A percentile compares a stretch with the other conserved stretches of the same genome.
Conservation (phyloP, 1,284 basidiomycete genomes). For the Boletus semigastroideus region DNA sequence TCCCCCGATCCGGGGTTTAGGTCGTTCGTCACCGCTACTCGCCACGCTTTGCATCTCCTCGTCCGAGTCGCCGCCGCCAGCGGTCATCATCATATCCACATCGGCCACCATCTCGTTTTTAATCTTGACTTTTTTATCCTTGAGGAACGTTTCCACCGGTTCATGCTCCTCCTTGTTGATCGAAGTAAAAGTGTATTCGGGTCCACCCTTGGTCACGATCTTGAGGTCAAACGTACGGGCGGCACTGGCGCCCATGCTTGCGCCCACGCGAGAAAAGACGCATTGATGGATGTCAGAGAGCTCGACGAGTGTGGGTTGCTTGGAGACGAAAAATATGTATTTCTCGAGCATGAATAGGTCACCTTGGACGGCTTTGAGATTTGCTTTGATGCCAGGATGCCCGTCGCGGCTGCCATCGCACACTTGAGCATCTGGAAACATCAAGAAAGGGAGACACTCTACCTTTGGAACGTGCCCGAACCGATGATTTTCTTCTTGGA, state of each 20-base stretch:
- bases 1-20: slow-evolving; percentile 51
- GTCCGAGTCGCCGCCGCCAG: slow-evolving; percentile 72
- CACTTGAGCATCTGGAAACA: slow-evolving; percentile 3
- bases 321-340: slow-evolving; percentile 97
- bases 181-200: slow-evolving; percentile 88
- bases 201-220: slow-evolving; percentile 79
- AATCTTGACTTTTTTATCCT: slow-evolving; percentile 88
- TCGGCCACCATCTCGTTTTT: slow-evolving; percentile 97
- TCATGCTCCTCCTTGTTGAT: slow-evolving; percentile 97
- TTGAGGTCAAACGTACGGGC: slow-evolving; percentile 95
- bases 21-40: slow-evolving; percentile 66
- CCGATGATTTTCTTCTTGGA: slow-evolving; percentile 90
- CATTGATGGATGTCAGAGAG: slow-evolving; percentile 91
- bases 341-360: slow-evolving; percentile 98
- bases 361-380: slow-evolving; percentile 96
- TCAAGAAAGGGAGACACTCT: slow-evolving; percentile 6
- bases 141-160: slow-evolving; percentile 81
- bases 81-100: slow-evolving; percentile 71
- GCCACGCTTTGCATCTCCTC: slow-evolving; percentile 83
- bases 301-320: slow-evolving; percentile 91
- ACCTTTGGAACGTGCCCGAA: slow-evolving; percentile 85
- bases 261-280: slow-evolving; percentile 94
- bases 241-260: slow-evolving; percentile 77
- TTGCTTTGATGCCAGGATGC: slow-evolving; percentile 89
- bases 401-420: slow-evolving; percentile 57